Base-by-base conservation (phyloP, 2,329 filamentous ascomycete genomes). In the Rhynchosporium agropyri region DNA sequence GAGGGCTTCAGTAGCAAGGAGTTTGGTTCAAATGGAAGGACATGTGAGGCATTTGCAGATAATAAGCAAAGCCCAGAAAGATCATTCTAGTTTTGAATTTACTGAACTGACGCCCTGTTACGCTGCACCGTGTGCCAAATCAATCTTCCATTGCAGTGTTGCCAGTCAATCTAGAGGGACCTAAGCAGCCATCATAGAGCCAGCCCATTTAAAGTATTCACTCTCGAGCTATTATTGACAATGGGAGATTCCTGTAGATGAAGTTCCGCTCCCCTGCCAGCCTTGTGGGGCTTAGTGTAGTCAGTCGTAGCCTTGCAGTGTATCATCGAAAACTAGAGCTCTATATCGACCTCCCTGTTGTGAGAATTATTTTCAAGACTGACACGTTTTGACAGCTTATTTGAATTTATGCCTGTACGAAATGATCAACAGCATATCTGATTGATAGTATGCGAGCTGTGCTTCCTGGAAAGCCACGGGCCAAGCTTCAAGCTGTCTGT, bases 401-500 rank as follows among this genome's bases (percentile, higher is more conserved):
- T 13, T 40, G 28, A 40, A 28, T 2, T 28, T 45, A 4, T n/a
- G 7, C 42, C 56, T 12, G n/a, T 9, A 15, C 49, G 56, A 29
- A 42, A 64, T 64, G 54, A 50, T 49, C 29, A 50, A 60, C 63
- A 49, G 71, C 71, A 65, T 65, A 60, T 55, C 42, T 63, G 40
- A 63, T 66, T 59, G 62, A 69, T 73, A 86, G 79, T 76, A 92
- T 92, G 89, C 87, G 88, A 82, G 84, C 86, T 75, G 85, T 93
- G 78, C 83, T 93, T 71, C 91, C 91, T 68, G 91, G 91, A 76
- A 86, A 88, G 79, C 90, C 91, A 75, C 86, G 85, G 80, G 83
- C 88, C 72, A 89, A 86, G 81, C 87, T 91, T 73, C 90, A 93
- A 81, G 87, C 89, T 78, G 81, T 92, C 74, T 85, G 86, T 76